Evolutionary conservation across 1,284 basidiomycete genomes (phyloP), one percentile per base, ranked within the genome.

Genomic region (Blastosporella zonata): DNA sequence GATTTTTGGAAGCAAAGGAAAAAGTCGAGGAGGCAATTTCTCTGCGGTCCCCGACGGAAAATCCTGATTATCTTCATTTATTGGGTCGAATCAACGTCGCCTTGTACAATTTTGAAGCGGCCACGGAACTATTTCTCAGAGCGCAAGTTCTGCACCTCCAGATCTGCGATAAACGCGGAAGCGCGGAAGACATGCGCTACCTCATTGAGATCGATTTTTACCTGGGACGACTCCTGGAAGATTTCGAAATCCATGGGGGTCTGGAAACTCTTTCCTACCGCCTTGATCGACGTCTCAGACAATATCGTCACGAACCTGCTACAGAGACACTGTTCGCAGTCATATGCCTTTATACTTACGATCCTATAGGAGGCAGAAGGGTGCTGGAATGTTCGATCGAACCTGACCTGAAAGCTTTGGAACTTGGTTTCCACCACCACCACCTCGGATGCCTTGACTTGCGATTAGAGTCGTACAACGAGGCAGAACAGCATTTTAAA

Each of bases 31-130:
- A 57, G 23, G 59, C 63, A 3, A 59, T 64, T 15, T 37, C 49
- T 6, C 35, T 62, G 20, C 50, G 57, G 5, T 28, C 56, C 9
- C 60, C 59, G 3, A 47, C 42, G 6, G 45, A 57, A 12, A 54
- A 61, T 42, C 56, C 59, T 4, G 59, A 62, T 15, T 59, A 61
- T 43, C 49, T 59, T 10, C 59, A 62, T 27, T 49, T 62, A 3
- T 53, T 62, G 9, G 62, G 60, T 10, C 52, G 62, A 12, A 43
- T 62, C 5, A 48, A 23, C 18, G 49, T 60, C 15, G 58, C 56
- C 3, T 43, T 49, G 34, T 51, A 44, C n/a, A 21, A 55, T 12
- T 56, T 44, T 35, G 44, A 54, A 3, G 29, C 53, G 33, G 61
- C 59, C 6, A 20, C 48, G 17, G 27, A 43, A 18, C 28, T 42